Evolutionary conservation across 257 asterid genomes (phyloP), one percentile per base, ranked within the genome.

Genomic region (Plantago major): DNA sequence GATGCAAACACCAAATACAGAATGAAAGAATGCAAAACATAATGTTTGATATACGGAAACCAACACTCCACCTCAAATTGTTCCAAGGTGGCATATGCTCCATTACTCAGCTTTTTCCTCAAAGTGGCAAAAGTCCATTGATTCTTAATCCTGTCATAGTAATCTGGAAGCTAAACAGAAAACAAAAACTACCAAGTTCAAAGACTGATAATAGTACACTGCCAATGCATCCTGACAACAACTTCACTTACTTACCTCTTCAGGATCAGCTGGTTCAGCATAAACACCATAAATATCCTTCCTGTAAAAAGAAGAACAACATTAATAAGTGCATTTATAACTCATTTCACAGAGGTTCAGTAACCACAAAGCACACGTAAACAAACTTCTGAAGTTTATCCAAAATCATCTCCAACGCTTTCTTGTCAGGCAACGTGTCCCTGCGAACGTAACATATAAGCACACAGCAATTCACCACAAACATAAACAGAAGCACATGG

Each of bases 321-420:
- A 66, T 56, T 57, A 58, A 55, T 67, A 60, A 15, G 15, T 22
- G 40, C 40, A 50, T 42, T 45, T 57, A 33, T 7, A 33, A 33
- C 40, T 18, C 9, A n/a, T 13, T 54, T 22, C 26, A 22, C 26
- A n/a, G n/a, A n/a, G n/a, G n/a, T n/a, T n/a, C n/a, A n/a, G n/a
- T n/a, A n/a, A n/a, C n/a, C n/a, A n/a, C n/a, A n/a, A n/a, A n/a
- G n/a, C n/a, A n/a, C n/a, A n/a, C n/a, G n/a, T n/a, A n/a, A n/a
- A n/a, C n/a, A n/a, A n/a, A n/a, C 99, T 87, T 94, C 80, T 94
- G 99, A 77, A 94, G 94, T 77, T 90, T 94, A 78, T 89, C 94
- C 68, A 94, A 78, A 70, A 94, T 78, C 46, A 87, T 67, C 77
- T 94, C 97, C 83, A 89, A 65, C 0, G 64, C 60, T 79, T 85